A percentile compares a stretch with the other conserved stretches of the same genome.
phyloP scores from a whole-genome alignment of 2,329 filamentous ascomycete species.

The Cercospora canescens region DNA sequence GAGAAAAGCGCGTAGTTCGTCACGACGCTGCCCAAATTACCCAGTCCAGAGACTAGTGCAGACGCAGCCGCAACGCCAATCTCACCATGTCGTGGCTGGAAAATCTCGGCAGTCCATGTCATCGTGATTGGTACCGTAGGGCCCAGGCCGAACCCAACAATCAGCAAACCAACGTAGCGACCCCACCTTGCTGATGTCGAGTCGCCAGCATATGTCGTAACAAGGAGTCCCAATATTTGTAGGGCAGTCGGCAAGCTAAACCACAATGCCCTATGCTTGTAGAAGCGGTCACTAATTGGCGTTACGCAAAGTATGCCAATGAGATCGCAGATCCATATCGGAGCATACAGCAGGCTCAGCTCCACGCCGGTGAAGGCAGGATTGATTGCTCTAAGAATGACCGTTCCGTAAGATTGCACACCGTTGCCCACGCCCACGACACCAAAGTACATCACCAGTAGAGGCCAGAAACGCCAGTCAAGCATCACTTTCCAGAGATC shows the following conservation, averaged over 20 bases:
- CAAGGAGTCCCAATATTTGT: conserved; percentile 79
- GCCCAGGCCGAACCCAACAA: conserved; percentile 87
- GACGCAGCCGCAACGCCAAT: conserved; percentile 85
- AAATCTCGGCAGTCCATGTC: conserved; percentile 90
- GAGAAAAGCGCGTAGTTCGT: conserved; percentile 89
- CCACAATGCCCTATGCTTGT: conserved; percentile 74
- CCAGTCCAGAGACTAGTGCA: conserved; percentile 81
- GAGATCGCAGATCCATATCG: conserved; percentile 84
- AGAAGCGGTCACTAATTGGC: conserved; percentile 83
- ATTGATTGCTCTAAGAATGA: conserved; percentile 81
- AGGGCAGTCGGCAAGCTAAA: conserved; percentile 75
- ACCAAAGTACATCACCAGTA: conserved; percentile 90
- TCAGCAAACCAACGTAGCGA: conserved; percentile 82
- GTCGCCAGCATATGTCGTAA: conserved; percentile 72
- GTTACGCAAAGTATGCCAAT: conserved; percentile 84
- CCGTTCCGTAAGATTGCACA: conserved; percentile 81
- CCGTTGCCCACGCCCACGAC: conserved; percentile 91
- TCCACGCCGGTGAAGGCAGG: conserved; percentile 70
- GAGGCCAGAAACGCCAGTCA: conserved; percentile 86
- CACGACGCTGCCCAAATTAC: conserved; percentile 81
- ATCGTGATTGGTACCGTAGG: conserved; percentile 92
- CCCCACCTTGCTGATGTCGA: conserved; percentile 66
- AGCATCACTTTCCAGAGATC: conserved; percentile 71
- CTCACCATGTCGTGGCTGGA: conserved; percentile 85
- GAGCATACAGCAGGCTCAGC: conserved; percentile 80